A percentile compares a stretch with the other conserved stretches of the same genome.
Conservation (phyloP, 2,329 filamentous ascomycete species). For the Kalmusia sp. region DNA sequence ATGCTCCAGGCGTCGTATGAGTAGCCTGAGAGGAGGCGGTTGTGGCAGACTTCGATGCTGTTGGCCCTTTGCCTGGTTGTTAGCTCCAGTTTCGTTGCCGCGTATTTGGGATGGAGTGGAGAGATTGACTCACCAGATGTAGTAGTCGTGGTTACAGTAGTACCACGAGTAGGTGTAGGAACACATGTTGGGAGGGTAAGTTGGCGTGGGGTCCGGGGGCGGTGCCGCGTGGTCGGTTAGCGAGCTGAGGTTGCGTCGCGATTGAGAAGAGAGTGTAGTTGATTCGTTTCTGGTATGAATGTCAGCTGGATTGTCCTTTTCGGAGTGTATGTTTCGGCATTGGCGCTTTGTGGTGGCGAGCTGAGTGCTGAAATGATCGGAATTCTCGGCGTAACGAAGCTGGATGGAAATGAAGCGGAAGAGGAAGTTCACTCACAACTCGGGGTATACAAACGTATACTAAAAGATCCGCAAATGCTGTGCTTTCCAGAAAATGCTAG, state of each 20-base stretch:
- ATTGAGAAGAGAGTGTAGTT: not conserved
- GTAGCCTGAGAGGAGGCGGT: constrained; percentile 54
- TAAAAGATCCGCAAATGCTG: not conserved
- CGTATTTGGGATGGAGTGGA: not conserved
- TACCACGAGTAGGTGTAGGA: constrained; percentile 57
- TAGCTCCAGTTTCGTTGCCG: no score
- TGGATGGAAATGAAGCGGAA: not conserved
- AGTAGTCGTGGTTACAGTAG: constrained; percentile 58
- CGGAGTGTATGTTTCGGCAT: not conserved
- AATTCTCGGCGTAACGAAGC: not conserved
- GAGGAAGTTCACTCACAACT: not conserved
- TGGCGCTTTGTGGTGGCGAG: not conserved
- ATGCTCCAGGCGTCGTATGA: constrained; percentile 57
- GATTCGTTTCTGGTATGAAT: not conserved
- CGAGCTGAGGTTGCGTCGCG: constrained; percentile 6
- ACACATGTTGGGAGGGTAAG: constrained; percentile 48
- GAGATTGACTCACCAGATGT: constrained; percentile 47
- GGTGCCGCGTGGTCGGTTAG: constrained; percentile 12
- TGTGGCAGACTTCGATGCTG: constrained; percentile 54
- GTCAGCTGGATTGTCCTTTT: not conserved
- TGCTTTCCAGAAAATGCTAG: not conserved
- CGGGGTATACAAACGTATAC: not conserved
- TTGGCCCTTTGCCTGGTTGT: constrained; percentile 39
- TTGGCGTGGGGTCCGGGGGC: not conserved
- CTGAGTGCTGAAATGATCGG: not conserved